Evolutionary conservation across 2,329 filamentous ascomycete genomes (phyloP).

Genomic region (Fusarium duplospermum): DNA sequence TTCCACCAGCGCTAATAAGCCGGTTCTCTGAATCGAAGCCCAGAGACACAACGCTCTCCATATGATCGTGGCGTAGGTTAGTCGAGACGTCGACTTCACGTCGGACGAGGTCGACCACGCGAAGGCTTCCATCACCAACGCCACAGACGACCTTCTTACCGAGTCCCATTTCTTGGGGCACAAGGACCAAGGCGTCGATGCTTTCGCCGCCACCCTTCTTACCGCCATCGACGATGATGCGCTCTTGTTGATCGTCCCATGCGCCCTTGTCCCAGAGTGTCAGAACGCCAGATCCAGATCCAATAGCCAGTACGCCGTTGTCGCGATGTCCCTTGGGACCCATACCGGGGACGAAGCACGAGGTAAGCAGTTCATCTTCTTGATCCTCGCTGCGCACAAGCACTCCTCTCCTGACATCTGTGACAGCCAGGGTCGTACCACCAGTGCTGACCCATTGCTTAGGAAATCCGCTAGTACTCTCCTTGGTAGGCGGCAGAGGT

Average conservation of each 20-base stretch:
- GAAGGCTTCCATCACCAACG: constrained; percentile 81
- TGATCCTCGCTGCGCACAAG: constrained; percentile 93
- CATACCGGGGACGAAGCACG: constrained; percentile 80
- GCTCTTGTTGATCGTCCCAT: constrained; percentile 95
- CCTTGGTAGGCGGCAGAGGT: constrained; percentile 80
- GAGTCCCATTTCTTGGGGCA: constrained; percentile 77
- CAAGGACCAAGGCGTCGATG: constrained; percentile 79
- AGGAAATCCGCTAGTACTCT: constrained; percentile 87
- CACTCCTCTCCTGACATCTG: constrained; percentile 87
- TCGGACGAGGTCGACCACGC: constrained; percentile 79
- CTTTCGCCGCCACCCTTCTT: constrained; percentile 75
- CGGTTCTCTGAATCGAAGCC: constrained; percentile 87
- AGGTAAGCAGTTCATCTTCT: constrained; percentile 90
- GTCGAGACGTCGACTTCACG: constrained; percentile 77
- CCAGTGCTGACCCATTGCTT: constrained; percentile 97
- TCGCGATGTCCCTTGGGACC: constrained; percentile 73
- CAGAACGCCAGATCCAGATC: constrained; percentile 80
- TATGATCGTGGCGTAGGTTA: constrained; percentile 79
- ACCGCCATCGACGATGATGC: constrained; percentile 78
- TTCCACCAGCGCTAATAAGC: constrained; percentile 90
- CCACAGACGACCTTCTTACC: constrained; percentile 84
- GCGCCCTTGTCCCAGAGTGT: constrained; percentile 94
- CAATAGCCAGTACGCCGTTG: constrained; percentile 82
- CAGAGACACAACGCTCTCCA: constrained; percentile 85
- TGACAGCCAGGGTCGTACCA: constrained; percentile 89